These are phyloP conservation scores for Haplosporangium sp. DNA, from an alignment of 371 early-diverging fungal species.

Conservation along the genomic window DNA sequence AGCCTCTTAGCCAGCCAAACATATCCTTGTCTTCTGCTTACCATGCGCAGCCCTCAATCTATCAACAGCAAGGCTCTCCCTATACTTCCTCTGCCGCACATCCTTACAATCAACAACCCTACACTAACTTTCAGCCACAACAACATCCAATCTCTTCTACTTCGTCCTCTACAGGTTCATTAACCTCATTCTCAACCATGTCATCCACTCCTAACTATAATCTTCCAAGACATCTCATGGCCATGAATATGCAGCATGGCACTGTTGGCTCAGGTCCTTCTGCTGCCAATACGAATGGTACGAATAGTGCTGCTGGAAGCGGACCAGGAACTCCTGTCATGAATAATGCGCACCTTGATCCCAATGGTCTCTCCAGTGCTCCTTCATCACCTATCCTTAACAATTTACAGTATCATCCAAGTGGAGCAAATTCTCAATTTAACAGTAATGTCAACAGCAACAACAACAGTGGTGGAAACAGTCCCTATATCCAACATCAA, in stretches of 20 bases:
- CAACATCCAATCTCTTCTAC: conserved; percentile 9
- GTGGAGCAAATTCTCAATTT: conserved; percentile 15
- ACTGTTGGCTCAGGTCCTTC: conserved; percentile 7
- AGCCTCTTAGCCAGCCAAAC: conserved; percentile 15
- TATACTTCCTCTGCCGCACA: conserved; percentile 19
- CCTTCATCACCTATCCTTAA: conserved; percentile 36
- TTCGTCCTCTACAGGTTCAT: conserved; percentile 17
- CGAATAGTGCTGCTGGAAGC: conserved; percentile 17
- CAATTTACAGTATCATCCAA: conserved; percentile 25
- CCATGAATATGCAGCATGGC: conserved; percentile 29
- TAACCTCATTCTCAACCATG: conserved; percentile 16
- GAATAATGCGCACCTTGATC: conserved; percentile 15
- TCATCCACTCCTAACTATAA: conserved; percentile 25
- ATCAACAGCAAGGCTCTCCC: conserved; percentile 22
- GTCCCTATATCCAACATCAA: conserved; percentile 18
- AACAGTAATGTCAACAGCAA: conserved; percentile 23
- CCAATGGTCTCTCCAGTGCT: conserved; percentile 22
- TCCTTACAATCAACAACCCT: conserved; percentile 8
- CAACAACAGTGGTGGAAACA: conserved; percentile 26
- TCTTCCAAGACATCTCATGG: conserved; percentile 24
- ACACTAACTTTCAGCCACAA: conserved; percentile 5
- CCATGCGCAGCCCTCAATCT: conserved; percentile 18
- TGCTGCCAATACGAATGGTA: conserved; percentile 6
- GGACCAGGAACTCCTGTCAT: conserved; percentile 21
- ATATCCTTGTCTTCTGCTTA: not conserved